These are phyloP conservation scores for Rhodotorula sp. DNA, from an alignment of 1,284 basidiomycete genomes.

Conservation along the genomic window DNA sequence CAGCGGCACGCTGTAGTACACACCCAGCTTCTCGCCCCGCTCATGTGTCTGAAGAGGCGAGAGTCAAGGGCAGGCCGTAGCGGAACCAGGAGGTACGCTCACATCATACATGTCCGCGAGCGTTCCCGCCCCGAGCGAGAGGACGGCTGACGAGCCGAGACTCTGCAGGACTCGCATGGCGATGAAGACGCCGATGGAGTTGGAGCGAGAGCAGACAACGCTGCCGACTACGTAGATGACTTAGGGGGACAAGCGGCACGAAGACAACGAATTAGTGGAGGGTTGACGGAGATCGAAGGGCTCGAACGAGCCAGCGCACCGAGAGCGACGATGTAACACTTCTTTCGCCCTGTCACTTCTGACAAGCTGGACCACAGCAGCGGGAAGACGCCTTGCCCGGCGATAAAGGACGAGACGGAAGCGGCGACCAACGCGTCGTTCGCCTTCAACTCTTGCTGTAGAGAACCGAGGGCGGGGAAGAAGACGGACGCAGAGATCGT, in stretches of 20 bases:
- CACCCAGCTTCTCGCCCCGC: constrained; percentile 73
- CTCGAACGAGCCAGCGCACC: not conserved
- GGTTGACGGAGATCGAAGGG: not conserved
- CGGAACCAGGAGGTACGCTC: not conserved
- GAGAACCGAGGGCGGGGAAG: constrained; percentile 44
- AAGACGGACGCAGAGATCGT: constrained; percentile 67
- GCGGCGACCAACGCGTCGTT: constrained; percentile 67
- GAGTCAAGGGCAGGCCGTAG: constrained; percentile 46
- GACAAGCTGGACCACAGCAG: constrained; percentile 68
- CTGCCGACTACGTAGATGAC: constrained; percentile 43
- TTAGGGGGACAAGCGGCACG: not conserved
- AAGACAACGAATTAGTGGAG: not conserved
- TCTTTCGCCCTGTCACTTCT: constrained; percentile 75
- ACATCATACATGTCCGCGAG: constrained; percentile 54
- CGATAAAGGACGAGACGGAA: constrained; percentile 71
- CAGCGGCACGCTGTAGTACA: constrained; percentile 59
- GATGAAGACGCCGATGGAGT: constrained; percentile 64
- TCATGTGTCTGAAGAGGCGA: constrained; percentile 74
- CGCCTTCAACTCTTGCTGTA: constrained; percentile 42
- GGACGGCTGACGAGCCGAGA: constrained; percentile 55
- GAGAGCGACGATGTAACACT: constrained; percentile 30
- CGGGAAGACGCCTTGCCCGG: constrained; percentile 69
- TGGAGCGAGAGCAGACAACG: constrained; percentile 29
- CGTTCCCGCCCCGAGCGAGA: constrained; percentile 74
- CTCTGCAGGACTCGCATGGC: constrained; percentile 68